Conservation (phyloP, 495 filamentous ascomycete species). For the Penicillium cataractarum region DNA sequence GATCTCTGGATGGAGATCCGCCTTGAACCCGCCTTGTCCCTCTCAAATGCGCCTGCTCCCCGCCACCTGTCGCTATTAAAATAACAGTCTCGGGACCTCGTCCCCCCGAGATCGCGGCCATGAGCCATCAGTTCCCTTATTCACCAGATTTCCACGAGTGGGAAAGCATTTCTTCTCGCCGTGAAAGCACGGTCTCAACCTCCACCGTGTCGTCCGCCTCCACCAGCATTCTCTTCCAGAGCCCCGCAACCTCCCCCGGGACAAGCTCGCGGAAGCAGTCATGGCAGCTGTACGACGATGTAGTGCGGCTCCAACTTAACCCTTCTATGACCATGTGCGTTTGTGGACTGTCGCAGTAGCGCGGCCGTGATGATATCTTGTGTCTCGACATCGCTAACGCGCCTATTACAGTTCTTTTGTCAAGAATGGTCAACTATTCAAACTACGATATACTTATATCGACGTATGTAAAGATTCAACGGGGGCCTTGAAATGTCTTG, state of each 20-base stretch:
- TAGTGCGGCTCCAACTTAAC: constrained; percentile 40
- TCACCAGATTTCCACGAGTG: constrained; percentile 40
- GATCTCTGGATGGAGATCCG: constrained; percentile 19
- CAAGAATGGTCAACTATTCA: constrained; percentile 44
- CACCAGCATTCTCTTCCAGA: constrained; percentile 40
- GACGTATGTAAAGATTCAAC: constrained; percentile 47
- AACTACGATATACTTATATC: constrained; percentile 47
- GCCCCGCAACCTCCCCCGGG: constrained; percentile 37
- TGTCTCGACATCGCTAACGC: background rate
- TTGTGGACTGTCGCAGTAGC: background rate
- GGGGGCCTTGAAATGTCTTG: constrained; percentile 43
- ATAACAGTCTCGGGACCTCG: background rate
- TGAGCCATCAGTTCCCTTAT: constrained; percentile 29
- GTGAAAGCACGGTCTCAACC: constrained; percentile 42
- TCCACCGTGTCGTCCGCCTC: constrained; percentile 47
- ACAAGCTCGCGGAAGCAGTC: constrained; percentile 40
- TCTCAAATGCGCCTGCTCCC: constrained; percentile 6
- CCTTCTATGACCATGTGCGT: constrained; percentile 48
- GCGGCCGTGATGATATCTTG: background rate
- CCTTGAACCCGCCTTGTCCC: constrained; percentile 3
- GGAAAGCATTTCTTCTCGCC: constrained; percentile 37
- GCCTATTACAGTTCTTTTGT: constrained; percentile 41
- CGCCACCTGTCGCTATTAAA: constrained; percentile 13
- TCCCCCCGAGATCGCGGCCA: constrained; percentile 19
- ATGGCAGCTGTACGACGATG: constrained; percentile 41